Evolutionary conservation across 257 asterid species (phyloP).

Genomic region (Solanum megistacrolobum): DNA sequence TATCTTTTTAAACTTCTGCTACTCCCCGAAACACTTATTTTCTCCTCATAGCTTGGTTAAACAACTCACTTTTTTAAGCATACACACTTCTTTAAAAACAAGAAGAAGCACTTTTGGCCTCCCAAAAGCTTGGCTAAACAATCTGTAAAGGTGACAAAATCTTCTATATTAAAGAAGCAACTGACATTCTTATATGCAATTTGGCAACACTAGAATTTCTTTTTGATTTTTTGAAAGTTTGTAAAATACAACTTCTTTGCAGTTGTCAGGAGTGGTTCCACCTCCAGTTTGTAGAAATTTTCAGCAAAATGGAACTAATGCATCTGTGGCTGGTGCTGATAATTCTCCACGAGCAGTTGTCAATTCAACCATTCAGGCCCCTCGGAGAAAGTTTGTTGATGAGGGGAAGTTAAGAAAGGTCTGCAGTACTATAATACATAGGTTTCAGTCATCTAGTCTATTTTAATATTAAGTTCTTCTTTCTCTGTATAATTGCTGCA

Average conservation of each 20-base stretch:
- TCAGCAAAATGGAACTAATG: conserved; percentile 53
- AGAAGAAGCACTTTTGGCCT: background rate
- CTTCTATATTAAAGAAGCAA: background rate
- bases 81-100: background rate
- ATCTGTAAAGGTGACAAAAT: background rate
- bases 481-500: background rate
- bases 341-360: conserved; percentile 52
- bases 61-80: background rate
- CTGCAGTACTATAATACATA: background rate
- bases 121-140: background rate
- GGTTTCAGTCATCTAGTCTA: background rate
- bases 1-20: background rate
- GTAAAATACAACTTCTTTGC: conserved; percentile 16
- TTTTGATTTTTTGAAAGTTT: background rate
- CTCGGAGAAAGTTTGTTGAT: conserved; percentile 90
- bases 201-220: background rate
- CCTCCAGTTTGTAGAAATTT: conserved; percentile 81
- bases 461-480: background rate
- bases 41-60: background rate
- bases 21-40: background rate
- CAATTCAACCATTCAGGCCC: conserved; percentile 63
- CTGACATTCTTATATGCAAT: background rate
- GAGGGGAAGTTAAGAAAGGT: conserved; percentile 97
- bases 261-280: conserved; percentile 89
- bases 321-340: conserved; percentile 54